Percentiles rank a stretch among this genome's conserved stretches.
phyloP scores from a whole-genome alignment of 2,329 filamentous ascomycete species.

The Talaromyces sp. region DNA sequence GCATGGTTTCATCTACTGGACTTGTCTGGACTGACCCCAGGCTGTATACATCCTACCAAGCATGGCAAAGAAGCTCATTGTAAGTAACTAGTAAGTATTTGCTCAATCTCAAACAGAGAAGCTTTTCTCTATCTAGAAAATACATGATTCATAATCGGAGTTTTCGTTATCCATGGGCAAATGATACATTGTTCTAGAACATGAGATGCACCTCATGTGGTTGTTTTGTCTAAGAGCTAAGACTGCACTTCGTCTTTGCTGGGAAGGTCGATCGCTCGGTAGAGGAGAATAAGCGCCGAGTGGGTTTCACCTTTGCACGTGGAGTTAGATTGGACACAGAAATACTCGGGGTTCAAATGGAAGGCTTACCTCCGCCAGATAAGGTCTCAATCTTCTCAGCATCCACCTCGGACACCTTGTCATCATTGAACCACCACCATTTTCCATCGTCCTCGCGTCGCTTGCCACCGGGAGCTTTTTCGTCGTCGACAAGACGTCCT shows the following conservation, averaged over 20 bases:
- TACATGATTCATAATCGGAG: not conserved
- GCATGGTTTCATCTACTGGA: too few relatives aligned
- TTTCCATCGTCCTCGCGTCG: constrained; percentile 79
- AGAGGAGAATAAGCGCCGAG: constrained; percentile 48
- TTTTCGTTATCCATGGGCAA: not conserved
- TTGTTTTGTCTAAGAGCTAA: not conserved
- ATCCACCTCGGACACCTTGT: constrained; percentile 90
- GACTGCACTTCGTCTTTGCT: constrained; percentile 31
- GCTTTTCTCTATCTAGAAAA: not conserved
- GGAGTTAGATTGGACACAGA: not conserved
- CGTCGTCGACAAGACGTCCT: constrained; percentile 57
- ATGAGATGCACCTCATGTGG: not conserved
- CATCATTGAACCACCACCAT: constrained; percentile 99
- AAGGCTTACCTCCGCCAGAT: constrained; percentile 69
- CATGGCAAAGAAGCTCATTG: not conserved
- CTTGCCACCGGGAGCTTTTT: constrained; percentile 64
- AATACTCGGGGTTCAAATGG: constrained; percentile 7
- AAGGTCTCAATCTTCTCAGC: constrained; percentile 86
- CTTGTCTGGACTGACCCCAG: too few relatives aligned
- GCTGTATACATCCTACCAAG: not conserved
- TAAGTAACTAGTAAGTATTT: not conserved
- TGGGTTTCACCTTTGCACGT: constrained; percentile 42
- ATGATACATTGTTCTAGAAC: not conserved
- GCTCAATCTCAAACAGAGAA: not conserved
- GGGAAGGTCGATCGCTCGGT: constrained; percentile 47